phyloP scores from a whole-genome alignment of 768 basidiomycete genomes.

The Podaxis pistillaris region DNA sequence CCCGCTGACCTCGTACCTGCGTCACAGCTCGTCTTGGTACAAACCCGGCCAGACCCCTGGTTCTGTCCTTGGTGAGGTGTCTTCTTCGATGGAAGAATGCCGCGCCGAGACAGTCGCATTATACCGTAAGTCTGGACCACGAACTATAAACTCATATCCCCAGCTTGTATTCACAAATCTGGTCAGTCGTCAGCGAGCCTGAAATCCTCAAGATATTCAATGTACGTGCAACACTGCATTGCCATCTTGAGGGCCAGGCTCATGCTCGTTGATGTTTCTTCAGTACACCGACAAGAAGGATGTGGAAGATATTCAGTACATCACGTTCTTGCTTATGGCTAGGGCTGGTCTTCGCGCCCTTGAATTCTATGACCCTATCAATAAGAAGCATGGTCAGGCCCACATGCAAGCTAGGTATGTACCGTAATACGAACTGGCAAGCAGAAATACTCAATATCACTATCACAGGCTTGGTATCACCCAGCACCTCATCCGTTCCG shows the following conservation, averaged over 20 bases:
- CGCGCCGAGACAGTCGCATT: conserved; percentile 88
- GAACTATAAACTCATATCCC: not conserved
- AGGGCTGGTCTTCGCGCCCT: conserved; percentile 76
- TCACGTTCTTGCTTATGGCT: conserved; percentile 86
- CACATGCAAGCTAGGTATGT: conserved; percentile 87
- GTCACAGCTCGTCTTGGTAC: conserved; percentile 75
- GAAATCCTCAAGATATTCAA: conserved; percentile 82
- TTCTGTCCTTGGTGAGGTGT: conserved; percentile 82
- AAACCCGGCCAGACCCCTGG: conserved; percentile 83
- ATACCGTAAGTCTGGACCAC: conserved; percentile 53
- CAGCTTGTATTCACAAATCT: conserved; percentile 5
- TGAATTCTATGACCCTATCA: conserved; percentile 80
- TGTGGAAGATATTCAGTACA: conserved; percentile 75
- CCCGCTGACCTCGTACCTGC: conserved; percentile 2
- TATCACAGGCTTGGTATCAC: conserved; percentile 72
- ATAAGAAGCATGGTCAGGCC: conserved; percentile 83
- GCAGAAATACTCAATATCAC: not conserved
- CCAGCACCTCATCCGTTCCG: conserved; percentile 69
- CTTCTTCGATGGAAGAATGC: conserved; percentile 91
- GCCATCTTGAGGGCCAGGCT: not conserved
- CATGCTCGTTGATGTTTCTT: not conserved
- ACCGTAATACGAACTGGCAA: conserved; percentile 5
- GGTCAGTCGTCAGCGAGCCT: conserved; percentile 65
- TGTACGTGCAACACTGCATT: conserved; percentile 35
- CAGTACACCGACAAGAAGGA: conserved; percentile 70